These are phyloP conservation scores for Cyamopsis tetragonoloba DNA, from an alignment of 306 rosid species.

Conservation along the genomic window DNA sequence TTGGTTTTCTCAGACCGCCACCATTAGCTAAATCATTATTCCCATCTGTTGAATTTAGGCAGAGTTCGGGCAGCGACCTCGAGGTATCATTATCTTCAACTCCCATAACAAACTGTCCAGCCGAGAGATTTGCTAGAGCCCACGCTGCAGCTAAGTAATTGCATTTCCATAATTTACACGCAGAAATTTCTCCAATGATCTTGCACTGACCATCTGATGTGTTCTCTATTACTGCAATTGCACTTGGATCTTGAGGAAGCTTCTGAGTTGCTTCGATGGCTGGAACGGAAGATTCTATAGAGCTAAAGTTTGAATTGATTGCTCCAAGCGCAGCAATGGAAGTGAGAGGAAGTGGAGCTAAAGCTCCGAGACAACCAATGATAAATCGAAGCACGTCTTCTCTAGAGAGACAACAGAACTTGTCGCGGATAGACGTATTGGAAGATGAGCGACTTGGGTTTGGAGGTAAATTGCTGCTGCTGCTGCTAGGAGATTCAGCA, in stretches of 20 bases:
- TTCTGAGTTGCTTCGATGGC: conserved; percentile 59
- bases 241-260: conserved; percentile 72
- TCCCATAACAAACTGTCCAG: conserved; percentile 98
- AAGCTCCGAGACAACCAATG: conserved; percentile 95
- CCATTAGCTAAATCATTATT: conserved; percentile 34
- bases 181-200: conserved; percentile 93
- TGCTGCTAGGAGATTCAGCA: conserved; percentile 46
- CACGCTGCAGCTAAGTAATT: conserved; percentile 84
- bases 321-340: conserved; percentile 71
- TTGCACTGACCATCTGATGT: conserved; percentile 43
- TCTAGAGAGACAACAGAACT: conserved; percentile 86
- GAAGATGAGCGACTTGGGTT: conserved; percentile 57
- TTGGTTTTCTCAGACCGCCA: conserved; percentile 43
- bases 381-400: conserved; percentile 96
- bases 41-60: conserved; percentile 34
- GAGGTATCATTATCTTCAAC: conserved; percentile 74
- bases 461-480: conserved; percentile 50
- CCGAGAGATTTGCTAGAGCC: conserved; percentile 86
- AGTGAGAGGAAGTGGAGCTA: conserved; percentile 94
- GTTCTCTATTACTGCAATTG: conserved; percentile 73
- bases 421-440: conserved; percentile 37
- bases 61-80: conserved; percentile 38
- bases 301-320: conserved; percentile 66
- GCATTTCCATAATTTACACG: conserved; percentile 91
- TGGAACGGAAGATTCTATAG: conserved; percentile 60